Evolutionary conservation across 2,329 filamentous ascomycete genomes (phyloP).

Genomic region (Aplosporella prunicola): DNA sequence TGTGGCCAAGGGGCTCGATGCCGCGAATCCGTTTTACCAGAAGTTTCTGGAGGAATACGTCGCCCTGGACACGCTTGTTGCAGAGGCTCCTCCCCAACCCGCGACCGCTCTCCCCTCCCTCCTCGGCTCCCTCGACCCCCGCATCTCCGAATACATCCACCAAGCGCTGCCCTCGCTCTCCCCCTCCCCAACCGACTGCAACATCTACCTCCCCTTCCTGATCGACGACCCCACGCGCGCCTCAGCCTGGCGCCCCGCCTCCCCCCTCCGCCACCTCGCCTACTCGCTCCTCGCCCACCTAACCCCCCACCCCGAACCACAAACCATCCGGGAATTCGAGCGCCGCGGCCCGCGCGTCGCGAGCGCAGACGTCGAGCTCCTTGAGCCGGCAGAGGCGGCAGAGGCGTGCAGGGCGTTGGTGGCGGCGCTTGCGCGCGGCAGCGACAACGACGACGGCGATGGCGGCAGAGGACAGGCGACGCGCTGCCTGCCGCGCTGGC

Average conservation of each 20-base stretch:
- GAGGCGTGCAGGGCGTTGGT: too few relatives aligned
- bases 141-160: constrained; percentile 24
- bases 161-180: constrained; percentile 21
- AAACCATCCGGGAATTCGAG: constrained; percentile 4
- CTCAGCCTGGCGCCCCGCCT: constrained; percentile 34
- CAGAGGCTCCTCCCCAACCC: constrained; percentile 16
- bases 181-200: constrained; percentile 1
- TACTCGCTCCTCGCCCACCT: constrained; percentile 28
- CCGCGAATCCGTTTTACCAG: constrained; percentile 16
- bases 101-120: too few relatives aligned
- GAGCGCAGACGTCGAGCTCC: not conserved
- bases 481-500: too few relatives aligned
- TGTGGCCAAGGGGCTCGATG: constrained; percentile 17
- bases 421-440: too few relatives aligned
- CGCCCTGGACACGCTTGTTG: constrained; percentile 11
- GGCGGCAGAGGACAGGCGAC: too few relatives aligned
- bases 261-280: constrained; percentile 26
- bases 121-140: too few relatives aligned
- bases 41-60: constrained; percentile 24
- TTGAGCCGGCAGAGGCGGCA: too few relatives aligned
- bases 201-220: constrained; percentile 56
- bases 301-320: not conserved
- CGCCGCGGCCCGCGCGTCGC: constrained; percentile 4
- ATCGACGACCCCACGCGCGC: constrained; percentile 37
- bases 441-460: too few relatives aligned